Conservation (phyloP, 305 asterid genomes). For the Solanum hybrid region DNA sequence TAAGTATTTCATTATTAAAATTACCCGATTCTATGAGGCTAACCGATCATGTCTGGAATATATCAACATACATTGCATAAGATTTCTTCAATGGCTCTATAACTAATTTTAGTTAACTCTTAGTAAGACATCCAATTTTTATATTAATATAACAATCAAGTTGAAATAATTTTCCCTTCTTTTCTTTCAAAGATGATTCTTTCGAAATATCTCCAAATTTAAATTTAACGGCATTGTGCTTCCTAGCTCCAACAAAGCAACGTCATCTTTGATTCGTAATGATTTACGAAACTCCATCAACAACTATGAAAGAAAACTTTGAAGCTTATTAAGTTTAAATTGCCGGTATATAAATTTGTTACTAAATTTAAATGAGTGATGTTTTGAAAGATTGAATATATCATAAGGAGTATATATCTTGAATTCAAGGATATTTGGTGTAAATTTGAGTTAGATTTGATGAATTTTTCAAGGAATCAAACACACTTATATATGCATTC, state of each 20-base stretch:
- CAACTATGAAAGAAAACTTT: not conserved
- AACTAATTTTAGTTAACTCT: too few species aligned
- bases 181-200: too few species aligned
- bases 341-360: too few species aligned
- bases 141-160: too few species aligned
- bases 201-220: not conserved
- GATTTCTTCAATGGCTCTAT: not conserved
- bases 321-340: not conserved
- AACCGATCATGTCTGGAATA: too few species aligned
- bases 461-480: not conserved
- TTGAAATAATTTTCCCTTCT: too few species aligned
- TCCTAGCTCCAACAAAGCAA: not conserved
- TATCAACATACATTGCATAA: too few species aligned
- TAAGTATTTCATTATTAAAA: too few species aligned
- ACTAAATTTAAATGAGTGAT: not conserved
- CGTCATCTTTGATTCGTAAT: not conserved
- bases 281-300: not conserved
- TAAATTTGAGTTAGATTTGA: not conserved
- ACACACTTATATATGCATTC: not conserved
- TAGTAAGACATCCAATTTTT: too few species aligned
- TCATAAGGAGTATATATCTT: not conserved
- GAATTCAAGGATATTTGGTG: too few species aligned
- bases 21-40: too few species aligned
- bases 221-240: not conserved
- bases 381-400: not conserved